Conservation (phyloP, 768 basidiomycete genomes). For the Termitomyces bulborhizus region DNA sequence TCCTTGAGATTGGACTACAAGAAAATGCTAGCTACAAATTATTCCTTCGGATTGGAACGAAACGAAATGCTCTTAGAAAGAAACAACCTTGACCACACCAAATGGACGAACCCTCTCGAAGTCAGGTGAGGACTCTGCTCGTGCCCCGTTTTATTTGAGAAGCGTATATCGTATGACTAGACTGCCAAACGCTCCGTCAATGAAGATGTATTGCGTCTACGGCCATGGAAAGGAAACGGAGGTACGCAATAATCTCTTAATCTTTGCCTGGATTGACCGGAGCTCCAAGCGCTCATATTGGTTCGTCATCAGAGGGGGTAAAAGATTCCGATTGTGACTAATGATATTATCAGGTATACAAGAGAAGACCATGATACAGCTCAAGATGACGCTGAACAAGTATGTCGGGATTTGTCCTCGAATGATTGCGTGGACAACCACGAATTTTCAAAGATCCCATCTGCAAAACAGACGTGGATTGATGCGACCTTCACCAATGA, state of each 20-base stretch:
- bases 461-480: slow-evolving; percentile 69
- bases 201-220: slow-evolving; percentile 91
- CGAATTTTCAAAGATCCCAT: slow-evolving; percentile 46
- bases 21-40: slow-evolving; percentile 83
- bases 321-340: not conserved
- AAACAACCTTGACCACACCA: slow-evolving; percentile 70
- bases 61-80: slow-evolving; percentile 54
- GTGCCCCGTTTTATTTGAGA: not conserved
- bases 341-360: slow-evolving; percentile 50
- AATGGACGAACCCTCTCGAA: slow-evolving; percentile 93
- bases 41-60: slow-evolving; percentile 84
- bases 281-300: slow-evolving; percentile 72
- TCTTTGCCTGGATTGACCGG: not conserved
- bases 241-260: slow-evolving; percentile 31
- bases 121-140: slow-evolving; percentile 38
- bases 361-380: slow-evolving; percentile 54
- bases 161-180: slow-evolving; percentile 27
- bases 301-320: slow-evolving; percentile 25
- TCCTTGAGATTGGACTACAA: slow-evolving; percentile 19
- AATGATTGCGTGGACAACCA: slow-evolving; percentile 36
- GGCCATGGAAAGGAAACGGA: slow-evolving; percentile 96
- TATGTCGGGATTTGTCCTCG: slow-evolving; percentile 38
- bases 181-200: slow-evolving; percentile 83
- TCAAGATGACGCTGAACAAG: slow-evolving; percentile 35
- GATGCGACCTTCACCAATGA: slow-evolving; percentile 79